Base-by-base conservation (phyloP, 108 stramenopile species). In the Epipyxis sp. region DNA sequence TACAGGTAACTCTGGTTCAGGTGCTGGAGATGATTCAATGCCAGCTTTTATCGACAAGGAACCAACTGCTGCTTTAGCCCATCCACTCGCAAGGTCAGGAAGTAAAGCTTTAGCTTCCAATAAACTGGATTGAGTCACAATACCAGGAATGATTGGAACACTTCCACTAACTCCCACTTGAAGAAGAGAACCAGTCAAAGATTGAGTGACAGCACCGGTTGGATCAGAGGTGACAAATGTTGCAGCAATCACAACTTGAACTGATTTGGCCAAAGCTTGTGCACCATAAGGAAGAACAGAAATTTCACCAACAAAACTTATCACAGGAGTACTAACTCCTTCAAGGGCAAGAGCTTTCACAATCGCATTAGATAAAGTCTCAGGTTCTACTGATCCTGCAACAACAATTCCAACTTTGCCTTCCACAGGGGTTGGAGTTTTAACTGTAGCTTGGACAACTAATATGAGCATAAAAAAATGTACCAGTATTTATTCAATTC, bases 211-310 rank as follows among this genome's bases (percentile, higher is more conserved):
- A 37, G 3, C 35, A 37, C 13, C 61, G 35, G 6, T 3, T 10
- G 25, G 25, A 32, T 65, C 61, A 37, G 10, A 32, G 13, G 25
- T 10, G 35, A 65, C 25, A 25, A 57, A 57, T 10, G 61, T 32
- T 32, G 13, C 61, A 65, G 61, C 61, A 37, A 65, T 65, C 10
- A 65, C 61, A 25, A 65, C 61, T 10, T 65, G 30, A 32, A 25
- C 61, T 32, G 61, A 65, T 29, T 37, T 29, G 61, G 34, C 61
- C 27, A 37, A 29, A 37, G 27, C 34, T 32, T 65, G 61, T 16
- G 61, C 61, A 65, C 30, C 61, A 37, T 35, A 65, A 37, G 61
- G 13, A 16, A 65, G 34, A 32, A 32, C 61, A 29, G 10, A 3
- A 37, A 65, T 25, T 10, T 65, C 61, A 37, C 13, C 13, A 32